Base-by-base conservation (phyloP, 768 basidiomycete species). In the Naganishia kalamii region DNA sequence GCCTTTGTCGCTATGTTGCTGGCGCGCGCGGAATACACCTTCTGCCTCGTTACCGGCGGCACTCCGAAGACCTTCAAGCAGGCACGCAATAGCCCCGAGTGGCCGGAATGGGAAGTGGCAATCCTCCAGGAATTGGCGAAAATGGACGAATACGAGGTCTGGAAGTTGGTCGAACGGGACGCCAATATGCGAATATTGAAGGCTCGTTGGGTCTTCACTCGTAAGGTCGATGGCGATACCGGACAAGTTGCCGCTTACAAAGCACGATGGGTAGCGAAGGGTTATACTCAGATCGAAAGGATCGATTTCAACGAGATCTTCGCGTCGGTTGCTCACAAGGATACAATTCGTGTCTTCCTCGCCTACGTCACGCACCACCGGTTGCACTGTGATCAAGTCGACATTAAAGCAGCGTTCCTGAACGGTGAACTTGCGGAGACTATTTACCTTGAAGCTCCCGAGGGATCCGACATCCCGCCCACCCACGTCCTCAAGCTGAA, bases 231-330 rank as follows among this genome's bases (percentile, higher is more conserved):
- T n/a, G 60, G 60, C 4, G 29, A 43, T 23, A 61, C 60, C 4
- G 82, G 81, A 5, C 67, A 70, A 0, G 76, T 81, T 25, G 61
- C 68, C 1, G 66, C 73, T 5, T 80, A 80, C 77, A 82, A 83
- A 69, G 80, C 77, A 21, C 60, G 80, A 41, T 70, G 83, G n/a
- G 81, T 82, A 32, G 80, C 81, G 0, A 72, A 80, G 61, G 80
- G 83, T 0, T 81, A 77, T 70, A 70, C 77, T 1, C 81, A 83
- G 65, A 70, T 70, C 50, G 77, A 73, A n/a, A 79, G 82, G 0
- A 65, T 81, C 12, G 78, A 84, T 65, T 83, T 78, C 70, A 61
- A 69, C 29, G 78, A 81, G 15, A 81, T 76, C 0, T 74, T 71
- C 13, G 67, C 77, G 2, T 76, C 79, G 0, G 72, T 71, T 3